phyloP scores from a whole-genome alignment of 148 eudicot species.

The Silene latifolia region DNA sequence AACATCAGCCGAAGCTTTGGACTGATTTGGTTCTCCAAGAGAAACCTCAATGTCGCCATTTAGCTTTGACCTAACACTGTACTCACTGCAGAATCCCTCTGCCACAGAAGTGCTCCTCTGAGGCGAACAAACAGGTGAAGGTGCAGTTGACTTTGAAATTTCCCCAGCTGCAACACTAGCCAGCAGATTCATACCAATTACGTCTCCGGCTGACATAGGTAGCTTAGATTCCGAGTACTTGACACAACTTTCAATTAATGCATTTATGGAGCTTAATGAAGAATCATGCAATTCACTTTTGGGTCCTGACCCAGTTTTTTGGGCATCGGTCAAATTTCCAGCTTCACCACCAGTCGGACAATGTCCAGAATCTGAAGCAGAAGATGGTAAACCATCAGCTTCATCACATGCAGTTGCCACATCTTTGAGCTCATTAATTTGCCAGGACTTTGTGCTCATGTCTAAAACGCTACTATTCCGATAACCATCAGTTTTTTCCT shows the following conservation, averaged over 20 bases:
- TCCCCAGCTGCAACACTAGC: constrained; percentile 97
- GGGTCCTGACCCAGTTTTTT: constrained; percentile 28
- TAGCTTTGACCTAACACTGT: constrained; percentile 19
- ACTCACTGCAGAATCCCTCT: constrained; percentile 23
- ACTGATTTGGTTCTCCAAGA: constrained; percentile 4
- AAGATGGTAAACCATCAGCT: constrained; percentile 33
- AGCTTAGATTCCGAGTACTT: constrained; percentile 62
- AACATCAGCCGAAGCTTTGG: not conserved
- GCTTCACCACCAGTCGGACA: constrained; percentile 25
- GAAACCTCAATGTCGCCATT: not conserved
- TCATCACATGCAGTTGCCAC: constrained; percentile 28
- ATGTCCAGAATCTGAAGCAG: constrained; percentile 27
- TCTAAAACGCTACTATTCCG: constrained; percentile 23
- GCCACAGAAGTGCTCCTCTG: constrained; percentile 31
- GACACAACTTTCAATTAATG: constrained; percentile 84
- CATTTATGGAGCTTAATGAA: constrained; percentile 77
- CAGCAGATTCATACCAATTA: constrained; percentile 86
- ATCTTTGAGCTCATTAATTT: constrained; percentile 33
- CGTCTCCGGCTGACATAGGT: constrained; percentile 55
- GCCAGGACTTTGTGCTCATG: constrained; percentile 34
- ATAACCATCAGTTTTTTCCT: constrained; percentile 6
- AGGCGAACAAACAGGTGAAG: constrained; percentile 50
- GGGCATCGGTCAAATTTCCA: constrained; percentile 28
- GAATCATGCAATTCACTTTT: constrained; percentile 43
- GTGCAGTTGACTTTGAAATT: constrained; percentile 44